phyloP scores from a whole-genome alignment of 768 basidiomycete genomes.

The Serpula lacrymans region DNA sequence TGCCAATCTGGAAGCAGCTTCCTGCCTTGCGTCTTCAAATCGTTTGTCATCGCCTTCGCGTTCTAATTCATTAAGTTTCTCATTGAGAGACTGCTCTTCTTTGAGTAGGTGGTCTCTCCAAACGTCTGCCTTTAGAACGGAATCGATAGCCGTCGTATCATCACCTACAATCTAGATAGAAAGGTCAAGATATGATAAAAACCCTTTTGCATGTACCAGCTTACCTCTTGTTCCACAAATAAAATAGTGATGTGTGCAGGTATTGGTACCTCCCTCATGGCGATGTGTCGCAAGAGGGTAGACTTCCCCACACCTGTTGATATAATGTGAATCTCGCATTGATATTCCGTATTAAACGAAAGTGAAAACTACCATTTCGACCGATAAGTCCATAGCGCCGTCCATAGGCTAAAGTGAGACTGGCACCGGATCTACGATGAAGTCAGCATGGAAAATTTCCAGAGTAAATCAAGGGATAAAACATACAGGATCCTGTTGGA shows the following conservation, averaged over 20 bases:
- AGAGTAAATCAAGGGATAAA: slow-evolving; percentile 8
- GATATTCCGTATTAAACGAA: no score
- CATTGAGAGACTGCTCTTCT: slow-evolving; percentile 78
- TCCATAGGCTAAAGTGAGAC: slow-evolving; percentile 82
- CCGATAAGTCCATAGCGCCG: slow-evolving; percentile 91
- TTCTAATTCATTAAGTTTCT: slow-evolving; percentile 69
- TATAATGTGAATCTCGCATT: background rate
- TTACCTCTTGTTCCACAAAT: slow-evolving; percentile 96
- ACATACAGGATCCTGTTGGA: slow-evolving; percentile 88
- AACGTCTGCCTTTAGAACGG: slow-evolving; percentile 99
- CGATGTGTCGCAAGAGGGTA: slow-evolving; percentile 89
- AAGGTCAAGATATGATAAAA: background rate
- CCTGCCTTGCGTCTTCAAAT: slow-evolving; percentile 83
- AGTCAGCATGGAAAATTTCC: slow-evolving; percentile 2
- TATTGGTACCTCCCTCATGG: slow-evolving; percentile 91
- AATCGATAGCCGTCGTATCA: slow-evolving; percentile 87
- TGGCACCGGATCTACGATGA: slow-evolving; percentile 67
- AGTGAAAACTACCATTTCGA: slow-evolving; percentile 56
- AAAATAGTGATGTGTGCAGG: slow-evolving; percentile 95
- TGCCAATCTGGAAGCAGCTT: slow-evolving; percentile 72
- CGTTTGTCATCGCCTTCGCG: slow-evolving; percentile 72
- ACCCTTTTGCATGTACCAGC: slow-evolving; percentile 5
- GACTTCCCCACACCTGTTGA: slow-evolving; percentile 90
- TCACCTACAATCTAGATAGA: slow-evolving; percentile 77
- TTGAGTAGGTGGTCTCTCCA: slow-evolving; percentile 92